These are phyloP conservation scores for Colletotrichum limetticola DNA, from an alignment of 2,329 filamentous ascomycete genomes.

Conservation along the genomic window DNA sequence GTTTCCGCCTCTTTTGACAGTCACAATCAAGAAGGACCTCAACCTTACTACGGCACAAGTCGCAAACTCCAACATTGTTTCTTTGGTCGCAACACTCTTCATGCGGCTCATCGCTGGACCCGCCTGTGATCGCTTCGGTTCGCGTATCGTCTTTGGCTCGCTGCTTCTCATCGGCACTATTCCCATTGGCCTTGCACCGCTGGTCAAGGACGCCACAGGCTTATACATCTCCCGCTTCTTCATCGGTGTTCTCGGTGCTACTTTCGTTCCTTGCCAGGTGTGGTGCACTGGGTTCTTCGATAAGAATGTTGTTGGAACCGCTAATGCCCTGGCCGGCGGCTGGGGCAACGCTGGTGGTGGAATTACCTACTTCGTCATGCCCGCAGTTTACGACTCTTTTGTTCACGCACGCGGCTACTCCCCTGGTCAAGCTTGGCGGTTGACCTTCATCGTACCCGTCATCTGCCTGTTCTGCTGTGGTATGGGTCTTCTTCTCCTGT, in stretches of 20 bases:
- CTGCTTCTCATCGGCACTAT: slow-evolving; percentile 81
- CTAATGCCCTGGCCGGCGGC: slow-evolving; percentile 86
- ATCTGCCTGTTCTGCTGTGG: slow-evolving; percentile 77
- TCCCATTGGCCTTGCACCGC: slow-evolving; percentile 84
- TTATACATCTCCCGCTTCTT: slow-evolving; percentile 83
- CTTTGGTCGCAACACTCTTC: slow-evolving; percentile 77
- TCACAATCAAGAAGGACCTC: slow-evolving; percentile 84
- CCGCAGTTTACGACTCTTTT: slow-evolving; percentile 85
- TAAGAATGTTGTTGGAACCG: slow-evolving; percentile 89
- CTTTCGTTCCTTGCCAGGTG: slow-evolving; percentile 88
- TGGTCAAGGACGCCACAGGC: slow-evolving; percentile 71
- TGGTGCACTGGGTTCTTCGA: slow-evolving; percentile 96
- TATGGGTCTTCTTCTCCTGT: slow-evolving; percentile 76
- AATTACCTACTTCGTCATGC: slow-evolving; percentile 95
- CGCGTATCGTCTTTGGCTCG: slow-evolving; percentile 82
- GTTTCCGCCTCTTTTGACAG: slow-evolving; percentile 82
- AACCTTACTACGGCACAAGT: slow-evolving; percentile 76
- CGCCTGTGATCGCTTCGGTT: slow-evolving; percentile 86
- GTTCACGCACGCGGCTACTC: slow-evolving; percentile 67
- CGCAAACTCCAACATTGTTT: slow-evolving; percentile 91
- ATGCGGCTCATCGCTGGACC: slow-evolving; percentile 84
- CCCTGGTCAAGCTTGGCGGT: slow-evolving; percentile 80
- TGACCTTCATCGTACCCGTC: slow-evolving; percentile 86
- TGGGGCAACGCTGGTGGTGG: slow-evolving; percentile 90
- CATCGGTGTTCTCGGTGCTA: slow-evolving; percentile 80